phyloP scores from a whole-genome alignment of 139 green algal genomes.

The Chlamydomonas schloesseri region DNA sequence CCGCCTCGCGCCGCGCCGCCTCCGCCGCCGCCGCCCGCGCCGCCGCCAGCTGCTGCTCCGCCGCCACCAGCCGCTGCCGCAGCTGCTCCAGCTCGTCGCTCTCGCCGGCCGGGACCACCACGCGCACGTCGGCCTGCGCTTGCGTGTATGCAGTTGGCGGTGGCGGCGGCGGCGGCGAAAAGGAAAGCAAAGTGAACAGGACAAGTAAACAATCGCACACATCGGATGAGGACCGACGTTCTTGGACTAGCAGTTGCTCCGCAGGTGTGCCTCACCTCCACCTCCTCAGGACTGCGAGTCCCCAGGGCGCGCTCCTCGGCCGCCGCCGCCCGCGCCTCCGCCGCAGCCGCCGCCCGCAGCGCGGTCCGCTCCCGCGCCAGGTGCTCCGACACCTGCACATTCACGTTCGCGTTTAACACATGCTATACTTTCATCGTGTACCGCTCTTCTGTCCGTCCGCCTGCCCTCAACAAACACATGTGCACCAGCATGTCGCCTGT shows the following conservation, averaged over 20 bases:
- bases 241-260: too few species aligned
- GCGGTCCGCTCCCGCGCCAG: conserved; percentile 8
- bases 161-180: too few species aligned
- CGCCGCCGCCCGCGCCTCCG: conserved; percentile 10
- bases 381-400: conserved; percentile 34
- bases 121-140: conserved; percentile 1
- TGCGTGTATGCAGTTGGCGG: too few species aligned
- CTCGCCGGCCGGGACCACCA: conserved; percentile 1
- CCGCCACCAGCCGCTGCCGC: conserved; percentile 9
- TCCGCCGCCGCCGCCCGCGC: not conserved
- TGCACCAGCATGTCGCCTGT: too few species aligned
- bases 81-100: not conserved
- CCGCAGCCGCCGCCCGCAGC: not conserved
- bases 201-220: too few species aligned
- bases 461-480: too few species aligned
- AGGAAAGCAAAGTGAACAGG: too few species aligned
- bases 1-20: not conserved
- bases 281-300: not conserved
- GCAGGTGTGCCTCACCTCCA: conserved; percentile 19
- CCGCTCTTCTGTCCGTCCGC: too few species aligned
- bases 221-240: too few species aligned
- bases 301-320: not conserved
- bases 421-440: too few species aligned
- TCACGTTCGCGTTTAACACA: too few species aligned
- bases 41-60: not conserved